Evolutionary conservation across 2,329 filamentous ascomycete species (phyloP).

Genomic region (Xylaria sp.): DNA sequence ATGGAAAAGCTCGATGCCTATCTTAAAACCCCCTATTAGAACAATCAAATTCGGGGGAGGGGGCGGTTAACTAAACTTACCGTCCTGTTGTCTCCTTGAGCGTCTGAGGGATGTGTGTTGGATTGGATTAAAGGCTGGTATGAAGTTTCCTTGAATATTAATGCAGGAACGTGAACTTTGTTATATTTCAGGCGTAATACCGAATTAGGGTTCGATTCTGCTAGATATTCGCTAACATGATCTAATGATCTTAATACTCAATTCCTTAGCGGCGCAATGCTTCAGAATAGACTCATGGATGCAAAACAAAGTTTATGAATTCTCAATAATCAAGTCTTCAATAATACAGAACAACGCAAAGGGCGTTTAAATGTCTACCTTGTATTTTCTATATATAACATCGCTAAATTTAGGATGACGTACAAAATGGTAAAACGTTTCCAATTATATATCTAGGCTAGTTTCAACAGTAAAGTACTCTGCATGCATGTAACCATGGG

Average conservation of each 20-base stretch:
- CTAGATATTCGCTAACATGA: neutral
- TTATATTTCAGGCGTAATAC: neutral
- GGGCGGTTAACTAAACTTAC: neutral
- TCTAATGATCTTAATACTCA: neutral
- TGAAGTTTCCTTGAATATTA: neutral
- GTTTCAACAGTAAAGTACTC: neutral
- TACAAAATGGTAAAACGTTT: neutral
- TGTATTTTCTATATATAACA: neutral
- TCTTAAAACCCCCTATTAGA: neutral
- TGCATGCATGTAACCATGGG: slow-evolving; percentile 9
- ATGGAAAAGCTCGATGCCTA: neutral
- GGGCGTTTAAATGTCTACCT: neutral
- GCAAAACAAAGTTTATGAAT: neutral
- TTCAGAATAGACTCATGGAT: no score
- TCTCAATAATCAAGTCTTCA: neutral
- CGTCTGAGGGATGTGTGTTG: neutral
- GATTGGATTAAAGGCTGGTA: neutral
- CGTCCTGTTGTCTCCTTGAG: neutral
- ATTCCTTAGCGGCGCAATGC: no score
- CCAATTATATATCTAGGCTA: neutral
- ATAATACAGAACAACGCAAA: neutral
- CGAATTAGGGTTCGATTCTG: neutral
- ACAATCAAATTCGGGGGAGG: no score
- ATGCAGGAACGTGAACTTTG: neutral
- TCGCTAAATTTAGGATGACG: neutral